Conservation (phyloP, 2,329 filamentous ascomycete genomes). For the Neonectria faginata region DNA sequence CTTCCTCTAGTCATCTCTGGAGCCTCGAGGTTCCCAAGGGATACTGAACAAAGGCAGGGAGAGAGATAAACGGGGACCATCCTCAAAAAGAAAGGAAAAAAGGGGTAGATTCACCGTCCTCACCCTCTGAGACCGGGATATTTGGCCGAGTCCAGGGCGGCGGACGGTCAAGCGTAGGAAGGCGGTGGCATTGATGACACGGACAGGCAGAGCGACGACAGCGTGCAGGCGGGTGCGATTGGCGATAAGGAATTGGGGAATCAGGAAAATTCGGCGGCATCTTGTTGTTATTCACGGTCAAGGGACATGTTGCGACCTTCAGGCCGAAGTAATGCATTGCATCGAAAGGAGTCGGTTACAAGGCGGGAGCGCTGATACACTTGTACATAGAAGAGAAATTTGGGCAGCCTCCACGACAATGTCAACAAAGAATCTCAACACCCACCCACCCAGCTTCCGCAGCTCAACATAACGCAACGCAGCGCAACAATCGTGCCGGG, state of each 20-base stretch:
- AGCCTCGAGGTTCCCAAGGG: slow-evolving; percentile 3
- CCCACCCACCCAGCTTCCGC: slow-evolving; percentile 18
- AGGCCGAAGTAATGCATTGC: slow-evolving; percentile 46
- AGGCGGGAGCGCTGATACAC: slow-evolving; percentile 44
- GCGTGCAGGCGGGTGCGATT: slow-evolving; percentile 17
- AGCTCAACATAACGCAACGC: too few species aligned
- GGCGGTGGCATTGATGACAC: slow-evolving; percentile 13
- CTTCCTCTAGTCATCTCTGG: slow-evolving; percentile 3
- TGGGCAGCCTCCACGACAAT: slow-evolving; percentile 37
- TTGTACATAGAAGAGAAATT: slow-evolving; percentile 44
- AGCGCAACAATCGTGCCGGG: neutral
- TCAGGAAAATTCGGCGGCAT: slow-evolving; percentile 37
- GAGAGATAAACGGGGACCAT: neutral
- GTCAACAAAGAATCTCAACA: slow-evolving; percentile 30
- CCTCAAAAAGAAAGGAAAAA: slow-evolving; percentile 6
- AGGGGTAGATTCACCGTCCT: neutral
- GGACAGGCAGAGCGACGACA: slow-evolving; percentile 12
- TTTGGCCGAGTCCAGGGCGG: slow-evolving; percentile 13
- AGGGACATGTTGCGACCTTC: slow-evolving; percentile 35
- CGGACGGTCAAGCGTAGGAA: slow-evolving; percentile 2
- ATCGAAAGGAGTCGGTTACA: slow-evolving; percentile 46
- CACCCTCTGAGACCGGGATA: neutral
- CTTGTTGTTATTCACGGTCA: slow-evolving; percentile 32
- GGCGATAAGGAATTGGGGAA: slow-evolving; percentile 21
- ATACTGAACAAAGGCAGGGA: slow-evolving; percentile 6